phyloP scores from a whole-genome alignment of 768 basidiomycete genomes.

The Naematelia aurantialba region DNA sequence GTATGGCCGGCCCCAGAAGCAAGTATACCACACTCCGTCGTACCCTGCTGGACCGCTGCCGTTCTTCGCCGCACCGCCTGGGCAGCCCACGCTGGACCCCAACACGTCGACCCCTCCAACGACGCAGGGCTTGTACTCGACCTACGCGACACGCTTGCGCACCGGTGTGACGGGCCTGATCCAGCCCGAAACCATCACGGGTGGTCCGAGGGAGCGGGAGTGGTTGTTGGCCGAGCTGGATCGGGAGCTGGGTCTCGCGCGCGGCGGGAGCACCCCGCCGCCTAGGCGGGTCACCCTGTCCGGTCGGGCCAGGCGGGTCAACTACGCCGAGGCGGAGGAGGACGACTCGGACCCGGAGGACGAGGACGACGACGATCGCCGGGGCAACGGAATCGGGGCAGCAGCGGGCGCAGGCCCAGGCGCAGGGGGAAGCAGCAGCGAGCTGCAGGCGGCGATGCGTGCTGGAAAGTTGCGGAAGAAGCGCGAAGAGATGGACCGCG shows the following conservation, averaged over 20 bases:
- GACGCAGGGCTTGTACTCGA: constrained; percentile 69
- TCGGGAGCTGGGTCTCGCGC: constrained; percentile 13
- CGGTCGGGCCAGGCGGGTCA: constrained; percentile 33
- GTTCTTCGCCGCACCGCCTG: constrained; percentile 36
- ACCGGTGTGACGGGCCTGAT: constrained; percentile 85
- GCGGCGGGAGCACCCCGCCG: constrained; percentile 21
- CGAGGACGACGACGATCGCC: constrained; percentile 77
- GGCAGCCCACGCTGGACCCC: constrained; percentile 33
- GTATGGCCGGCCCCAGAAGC: constrained; percentile 19
- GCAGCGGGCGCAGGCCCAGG: constrained; percentile 53
- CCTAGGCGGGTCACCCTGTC: constrained; percentile 21
- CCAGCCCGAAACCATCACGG: constrained; percentile 68
- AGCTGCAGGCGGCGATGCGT: constrained; percentile 67
- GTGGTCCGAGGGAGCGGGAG: constrained; percentile 42
- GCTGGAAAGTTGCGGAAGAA: constrained; percentile 54
- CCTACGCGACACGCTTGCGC: constrained; percentile 82
- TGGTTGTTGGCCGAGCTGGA: constrained; percentile 33
- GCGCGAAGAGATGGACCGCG: constrained; percentile 52
- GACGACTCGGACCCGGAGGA: constrained; percentile 74
- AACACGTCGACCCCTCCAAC: constrained; percentile 25
- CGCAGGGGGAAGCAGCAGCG: constrained; percentile 46
- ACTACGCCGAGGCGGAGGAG: constrained; percentile 54
- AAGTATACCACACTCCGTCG: background rate
- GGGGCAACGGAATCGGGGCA: constrained; percentile 63
- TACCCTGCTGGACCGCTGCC: constrained; percentile 34